Evolutionary conservation across 495 filamentous ascomycete genomes (phyloP).

Genomic region (Penicillium paxilli): DNA sequence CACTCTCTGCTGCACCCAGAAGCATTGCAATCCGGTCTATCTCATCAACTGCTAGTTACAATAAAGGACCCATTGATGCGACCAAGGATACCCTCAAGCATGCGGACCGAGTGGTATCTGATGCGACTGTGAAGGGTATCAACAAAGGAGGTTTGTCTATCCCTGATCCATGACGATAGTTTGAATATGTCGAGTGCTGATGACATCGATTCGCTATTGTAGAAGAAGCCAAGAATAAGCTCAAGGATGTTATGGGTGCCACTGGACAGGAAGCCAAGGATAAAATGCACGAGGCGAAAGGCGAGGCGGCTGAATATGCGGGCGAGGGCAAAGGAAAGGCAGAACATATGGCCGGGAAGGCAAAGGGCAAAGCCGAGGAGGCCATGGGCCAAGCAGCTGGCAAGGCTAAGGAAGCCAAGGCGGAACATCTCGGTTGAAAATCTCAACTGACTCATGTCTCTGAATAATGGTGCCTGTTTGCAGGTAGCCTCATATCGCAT

Average conservation of each 20-base stretch:
- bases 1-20: constrained; percentile 11
- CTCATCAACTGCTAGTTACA: constrained; percentile 27
- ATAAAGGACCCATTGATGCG: constrained; percentile 44
- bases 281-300: constrained; percentile 35
- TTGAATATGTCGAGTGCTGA: constrained; percentile 6
- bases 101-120: constrained; percentile 54
- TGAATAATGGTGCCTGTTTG: background rate
- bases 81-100: constrained; percentile 58
- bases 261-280: constrained; percentile 33
- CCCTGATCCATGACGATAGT: background rate
- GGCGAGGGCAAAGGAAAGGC: constrained; percentile 43
- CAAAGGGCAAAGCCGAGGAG: constrained; percentile 45
- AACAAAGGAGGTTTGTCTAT: constrained; percentile 54
- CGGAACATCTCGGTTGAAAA: constrained; percentile 21
- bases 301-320: constrained; percentile 40
- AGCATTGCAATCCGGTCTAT: constrained; percentile 26
- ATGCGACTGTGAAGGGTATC: constrained; percentile 61
- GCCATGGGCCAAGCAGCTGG: constrained; percentile 34
- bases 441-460: background rate
- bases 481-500: background rate
- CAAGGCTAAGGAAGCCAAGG: constrained; percentile 39
- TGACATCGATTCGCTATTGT: background rate
- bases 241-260: constrained; percentile 41
- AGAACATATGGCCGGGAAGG: constrained; percentile 38
- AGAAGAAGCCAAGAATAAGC: constrained; percentile 47